Evolutionary conservation across 192 early-diverging fungal genomes (phyloP).

Genomic region (Backusella morwellensis): DNA sequence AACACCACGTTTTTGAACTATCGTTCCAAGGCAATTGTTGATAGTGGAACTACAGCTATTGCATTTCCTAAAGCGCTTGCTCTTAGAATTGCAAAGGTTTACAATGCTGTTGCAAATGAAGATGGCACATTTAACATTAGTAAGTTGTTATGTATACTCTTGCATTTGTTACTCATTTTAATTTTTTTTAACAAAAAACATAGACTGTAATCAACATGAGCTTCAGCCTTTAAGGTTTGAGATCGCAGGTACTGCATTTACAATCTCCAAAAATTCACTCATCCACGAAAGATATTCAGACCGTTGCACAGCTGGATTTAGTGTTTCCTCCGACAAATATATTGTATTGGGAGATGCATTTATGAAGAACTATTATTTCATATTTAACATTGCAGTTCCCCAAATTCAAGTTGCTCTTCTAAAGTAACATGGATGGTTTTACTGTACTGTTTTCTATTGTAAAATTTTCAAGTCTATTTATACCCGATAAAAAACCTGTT

Average conservation of each 20-base stretch:
- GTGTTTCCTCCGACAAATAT: constrained; percentile 1
- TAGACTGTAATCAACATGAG: constrained; percentile 5
- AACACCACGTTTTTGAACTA: not conserved
- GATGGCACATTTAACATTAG: constrained; percentile 10
- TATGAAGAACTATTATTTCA: constrained; percentile 48
- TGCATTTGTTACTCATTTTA: not conserved
- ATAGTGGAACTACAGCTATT: constrained; percentile 63
- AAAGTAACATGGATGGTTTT: not conserved
- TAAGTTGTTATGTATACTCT: not conserved
- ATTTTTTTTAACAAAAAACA: not conserved
- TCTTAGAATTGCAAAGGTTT: not conserved
- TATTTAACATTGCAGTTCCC: constrained; percentile 38
- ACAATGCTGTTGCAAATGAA: constrained; percentile 13
- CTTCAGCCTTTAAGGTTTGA: constrained; percentile 25
- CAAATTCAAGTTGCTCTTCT: constrained; percentile 35
- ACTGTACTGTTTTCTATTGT: too few relatives aligned
- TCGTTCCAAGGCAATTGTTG: constrained; percentile 42
- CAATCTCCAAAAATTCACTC: constrained; percentile 24
- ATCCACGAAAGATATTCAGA: constrained; percentile 23
- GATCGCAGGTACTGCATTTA: constrained; percentile 35
- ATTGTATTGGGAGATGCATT: constrained; percentile 50
- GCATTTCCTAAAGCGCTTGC: constrained; percentile 35
- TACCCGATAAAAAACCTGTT: too few relatives aligned
- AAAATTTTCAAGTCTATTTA: too few relatives aligned
- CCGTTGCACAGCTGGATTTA: constrained; percentile 39